Percentiles rank a stretch among this genome's conserved stretches.
phyloP scores from a whole-genome alignment of 345 rosid genomes.

The Alliaria petiolata region DNA sequence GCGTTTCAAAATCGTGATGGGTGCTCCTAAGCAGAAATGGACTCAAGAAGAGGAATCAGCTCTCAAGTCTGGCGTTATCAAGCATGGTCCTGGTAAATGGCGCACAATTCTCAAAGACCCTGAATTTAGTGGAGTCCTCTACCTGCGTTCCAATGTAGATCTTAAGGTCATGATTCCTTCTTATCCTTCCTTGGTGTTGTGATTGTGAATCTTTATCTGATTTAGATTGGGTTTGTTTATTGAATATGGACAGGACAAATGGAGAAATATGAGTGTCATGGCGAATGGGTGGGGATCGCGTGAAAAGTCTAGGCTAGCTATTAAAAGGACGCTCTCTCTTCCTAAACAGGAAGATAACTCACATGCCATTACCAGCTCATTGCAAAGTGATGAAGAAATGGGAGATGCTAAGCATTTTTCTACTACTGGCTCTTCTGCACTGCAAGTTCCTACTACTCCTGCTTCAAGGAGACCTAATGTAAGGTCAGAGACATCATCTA shows the following conservation, averaged over 20 bases:
- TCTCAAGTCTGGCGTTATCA: conserved; percentile 80
- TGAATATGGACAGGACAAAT: conserved; percentile 66
- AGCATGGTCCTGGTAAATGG: conserved; percentile 99
- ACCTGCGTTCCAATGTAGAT: conserved; percentile 93
- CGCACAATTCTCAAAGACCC: conserved; percentile 97
- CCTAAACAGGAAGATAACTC: conserved; percentile 60
- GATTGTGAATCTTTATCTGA: neutral
- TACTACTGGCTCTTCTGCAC: conserved; percentile 33
- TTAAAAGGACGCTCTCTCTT: conserved; percentile 53
- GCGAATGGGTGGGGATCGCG: conserved; percentile 93
- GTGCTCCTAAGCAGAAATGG: conserved; percentile 99
- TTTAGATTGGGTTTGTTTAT: neutral
- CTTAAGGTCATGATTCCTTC: conserved; percentile 60
- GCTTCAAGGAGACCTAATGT: conserved; percentile 64
- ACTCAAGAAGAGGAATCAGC: conserved; percentile 97
- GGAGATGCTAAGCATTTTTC: conserved; percentile 51
- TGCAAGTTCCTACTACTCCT: conserved; percentile 44
- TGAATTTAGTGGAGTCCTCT: conserved; percentile 78
- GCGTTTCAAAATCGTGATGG: conserved; percentile 43
- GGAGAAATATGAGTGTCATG: conserved; percentile 99
- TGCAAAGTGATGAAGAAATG: conserved; percentile 70
- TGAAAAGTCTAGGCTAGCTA: conserved; percentile 67
- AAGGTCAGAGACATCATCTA: conserved; percentile 47
- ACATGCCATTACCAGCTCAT: conserved; percentile 17
- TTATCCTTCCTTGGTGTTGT: conserved; percentile 23